Percentiles rank a stretch among this genome's conserved stretches.
Evolutionary conservation across 257 asterid species (phyloP).

Genomic region (Rehmannia glutinosa): DNA sequence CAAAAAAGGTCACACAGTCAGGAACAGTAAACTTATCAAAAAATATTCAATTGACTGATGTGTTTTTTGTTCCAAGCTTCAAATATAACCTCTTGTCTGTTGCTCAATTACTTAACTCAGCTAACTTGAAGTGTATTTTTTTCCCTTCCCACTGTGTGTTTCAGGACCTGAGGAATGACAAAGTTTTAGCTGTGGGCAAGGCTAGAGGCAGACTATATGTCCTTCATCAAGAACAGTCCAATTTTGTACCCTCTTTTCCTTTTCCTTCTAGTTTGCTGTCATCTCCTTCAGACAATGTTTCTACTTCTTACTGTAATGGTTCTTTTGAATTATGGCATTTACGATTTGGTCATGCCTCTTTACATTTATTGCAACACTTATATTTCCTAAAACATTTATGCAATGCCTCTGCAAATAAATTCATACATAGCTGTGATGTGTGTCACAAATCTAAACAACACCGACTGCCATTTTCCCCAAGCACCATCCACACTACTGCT

Average conservation of each 20-base stretch:
- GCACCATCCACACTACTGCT: not conserved
- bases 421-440: too few relatives aligned
- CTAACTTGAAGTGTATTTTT: not conserved
- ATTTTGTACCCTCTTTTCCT: too few relatives aligned
- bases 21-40: not conserved
- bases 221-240: not conserved
- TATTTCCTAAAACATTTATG: too few relatives aligned
- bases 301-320: not conserved
- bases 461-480: not conserved
- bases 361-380: too few relatives aligned
- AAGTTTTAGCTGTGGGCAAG: not conserved
- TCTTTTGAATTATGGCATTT: not conserved
- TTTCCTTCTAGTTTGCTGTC: too few relatives aligned
- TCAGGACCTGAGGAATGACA: not conserved
- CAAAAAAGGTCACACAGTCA: not conserved
- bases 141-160: not conserved
- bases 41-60: not conserved
- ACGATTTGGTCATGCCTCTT: not conserved
- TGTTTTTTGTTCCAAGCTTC: not conserved
- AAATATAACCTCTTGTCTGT: not conserved
- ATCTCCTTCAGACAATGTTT: not conserved
- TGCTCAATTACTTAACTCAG: not conserved
- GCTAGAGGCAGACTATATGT: not conserved
- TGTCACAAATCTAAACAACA: not conserved
- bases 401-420: too few relatives aligned